phyloP scores from a whole-genome alignment of 305 asterid genomes.

The Fraxinus angustifolia region DNA sequence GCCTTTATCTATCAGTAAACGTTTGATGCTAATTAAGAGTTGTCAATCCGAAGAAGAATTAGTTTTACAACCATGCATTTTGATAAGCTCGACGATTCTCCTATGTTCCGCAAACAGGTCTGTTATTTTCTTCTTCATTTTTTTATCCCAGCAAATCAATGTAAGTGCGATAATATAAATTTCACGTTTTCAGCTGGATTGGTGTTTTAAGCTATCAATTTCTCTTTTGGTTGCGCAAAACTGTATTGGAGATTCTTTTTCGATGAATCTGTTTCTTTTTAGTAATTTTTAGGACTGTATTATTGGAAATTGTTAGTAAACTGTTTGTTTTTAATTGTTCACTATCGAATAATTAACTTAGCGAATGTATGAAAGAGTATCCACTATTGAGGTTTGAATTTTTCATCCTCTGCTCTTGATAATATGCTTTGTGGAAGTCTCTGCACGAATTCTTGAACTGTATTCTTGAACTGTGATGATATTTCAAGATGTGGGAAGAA shows the following conservation, averaged over 20 bases:
- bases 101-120: conserved; percentile 99
- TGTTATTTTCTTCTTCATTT: conserved; percentile 6
- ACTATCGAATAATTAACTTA: conserved; percentile 5
- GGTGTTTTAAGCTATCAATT: conserved; percentile 12
- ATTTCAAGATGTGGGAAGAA: not conserved
- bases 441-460: not conserved
- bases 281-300: not conserved
- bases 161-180: conserved; percentile 9
- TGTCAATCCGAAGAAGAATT: conserved; percentile 24
- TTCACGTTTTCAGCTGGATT: not conserved
- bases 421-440: not conserved
- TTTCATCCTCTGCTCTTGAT: conserved; percentile 13
- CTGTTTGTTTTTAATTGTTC: conserved; percentile 19
- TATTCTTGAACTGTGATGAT: not conserved
- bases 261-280: conserved; percentile 13
- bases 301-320: not conserved
- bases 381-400: not conserved
- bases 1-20: conserved; percentile 23
- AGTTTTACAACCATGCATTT: conserved; percentile 68
- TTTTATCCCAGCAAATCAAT: conserved; percentile 7
- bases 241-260: conserved; percentile 8
- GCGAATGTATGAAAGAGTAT: not conserved
- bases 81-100: conserved; percentile 99
- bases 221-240: conserved; percentile 3
- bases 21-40: conserved; percentile 34